Evolutionary conservation across 768 basidiomycete species (phyloP).

Genomic region (Gymnopilus dilepis): DNA sequence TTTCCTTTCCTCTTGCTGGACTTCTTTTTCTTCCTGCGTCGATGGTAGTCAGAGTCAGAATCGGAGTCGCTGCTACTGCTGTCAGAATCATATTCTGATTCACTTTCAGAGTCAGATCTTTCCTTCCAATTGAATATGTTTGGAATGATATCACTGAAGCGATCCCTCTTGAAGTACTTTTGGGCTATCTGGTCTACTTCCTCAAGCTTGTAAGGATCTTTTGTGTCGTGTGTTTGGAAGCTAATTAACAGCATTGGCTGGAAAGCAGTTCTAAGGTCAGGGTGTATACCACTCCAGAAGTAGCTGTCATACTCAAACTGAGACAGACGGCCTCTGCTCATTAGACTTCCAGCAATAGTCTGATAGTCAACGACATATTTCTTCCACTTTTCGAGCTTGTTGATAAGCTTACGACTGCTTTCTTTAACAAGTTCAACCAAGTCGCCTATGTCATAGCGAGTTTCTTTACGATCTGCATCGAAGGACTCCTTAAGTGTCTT

Average conservation of each 20-base stretch:
- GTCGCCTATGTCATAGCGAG: not conserved
- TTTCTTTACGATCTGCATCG: constrained; percentile 11
- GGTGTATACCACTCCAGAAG: constrained; percentile 19
- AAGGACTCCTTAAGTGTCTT: constrained; percentile 4
- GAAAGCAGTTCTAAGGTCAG: not conserved
- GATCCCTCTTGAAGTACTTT: constrained; percentile 11
- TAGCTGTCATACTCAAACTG: constrained; percentile 4
- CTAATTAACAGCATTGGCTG: constrained; percentile 2
- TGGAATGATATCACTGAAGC: constrained; percentile 6
- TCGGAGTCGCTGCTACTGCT: not conserved
- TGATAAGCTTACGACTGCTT: not conserved
- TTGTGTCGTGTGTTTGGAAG: not conserved
- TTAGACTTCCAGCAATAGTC: constrained; percentile 2
- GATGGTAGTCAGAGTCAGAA: not conserved
- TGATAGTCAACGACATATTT: constrained; percentile 12
- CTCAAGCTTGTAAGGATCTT: constrained; percentile 4
- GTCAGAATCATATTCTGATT: constrained; percentile 3
- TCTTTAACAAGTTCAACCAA: not conserved
- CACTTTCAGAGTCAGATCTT: constrained; percentile 6
- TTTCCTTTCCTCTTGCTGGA: not conserved
- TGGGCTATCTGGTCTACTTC: constrained; percentile 2
- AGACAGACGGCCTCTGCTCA: not conserved
- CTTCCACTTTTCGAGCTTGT: constrained; percentile 10
- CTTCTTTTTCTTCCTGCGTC: not conserved
- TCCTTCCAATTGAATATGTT: not conserved